A percentile compares a stretch with the other conserved stretches of the same genome.
phyloP scores from a whole-genome alignment of 2,329 filamentous ascomycete species.

The Hypomyces perniciosus region DNA sequence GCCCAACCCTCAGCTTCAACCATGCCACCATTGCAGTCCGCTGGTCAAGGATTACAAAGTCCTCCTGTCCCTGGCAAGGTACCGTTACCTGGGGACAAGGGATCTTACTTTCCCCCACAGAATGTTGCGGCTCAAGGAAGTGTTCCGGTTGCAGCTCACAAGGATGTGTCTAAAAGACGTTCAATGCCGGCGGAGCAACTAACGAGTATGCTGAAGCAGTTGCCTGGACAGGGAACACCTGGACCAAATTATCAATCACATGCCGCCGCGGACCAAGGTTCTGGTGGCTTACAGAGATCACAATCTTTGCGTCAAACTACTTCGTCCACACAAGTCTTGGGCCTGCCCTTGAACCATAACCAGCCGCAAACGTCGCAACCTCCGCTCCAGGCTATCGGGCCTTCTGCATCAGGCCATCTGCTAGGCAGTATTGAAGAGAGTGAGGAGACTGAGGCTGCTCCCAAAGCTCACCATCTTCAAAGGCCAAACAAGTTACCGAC shows the following conservation, averaged over 20 bases:
- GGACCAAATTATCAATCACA: background rate
- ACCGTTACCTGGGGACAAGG: background rate
- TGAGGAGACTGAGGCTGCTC: constrained; percentile 11
- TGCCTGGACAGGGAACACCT: background rate
- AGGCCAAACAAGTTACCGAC: constrained; percentile 6
- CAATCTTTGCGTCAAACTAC: constrained; percentile 5
- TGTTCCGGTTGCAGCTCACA: background rate
- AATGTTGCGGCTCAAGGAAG: background rate
- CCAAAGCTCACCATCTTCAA: background rate
- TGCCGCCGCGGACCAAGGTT: background rate
- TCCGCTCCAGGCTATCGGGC: too few relatives aligned
- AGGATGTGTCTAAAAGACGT: constrained; percentile 6
- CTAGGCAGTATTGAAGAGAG: constrained; percentile 16
- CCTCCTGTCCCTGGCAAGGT: constrained; percentile 11
- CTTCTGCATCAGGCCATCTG: constrained; percentile 7
- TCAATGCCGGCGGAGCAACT: constrained; percentile 5
- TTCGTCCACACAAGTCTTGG: background rate
- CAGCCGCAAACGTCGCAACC: background rate
- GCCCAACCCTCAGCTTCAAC: background rate
- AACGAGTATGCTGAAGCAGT: background rate
- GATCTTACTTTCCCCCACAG: constrained; percentile 7
- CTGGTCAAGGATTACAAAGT: background rate
- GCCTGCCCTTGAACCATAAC: background rate
- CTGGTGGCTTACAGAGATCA: constrained; percentile 4
- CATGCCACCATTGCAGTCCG: background rate